These are phyloP conservation scores for Sarocladium kiliense DNA, from an alignment of 2,329 filamentous ascomycete genomes.

Conservation along the genomic window DNA sequence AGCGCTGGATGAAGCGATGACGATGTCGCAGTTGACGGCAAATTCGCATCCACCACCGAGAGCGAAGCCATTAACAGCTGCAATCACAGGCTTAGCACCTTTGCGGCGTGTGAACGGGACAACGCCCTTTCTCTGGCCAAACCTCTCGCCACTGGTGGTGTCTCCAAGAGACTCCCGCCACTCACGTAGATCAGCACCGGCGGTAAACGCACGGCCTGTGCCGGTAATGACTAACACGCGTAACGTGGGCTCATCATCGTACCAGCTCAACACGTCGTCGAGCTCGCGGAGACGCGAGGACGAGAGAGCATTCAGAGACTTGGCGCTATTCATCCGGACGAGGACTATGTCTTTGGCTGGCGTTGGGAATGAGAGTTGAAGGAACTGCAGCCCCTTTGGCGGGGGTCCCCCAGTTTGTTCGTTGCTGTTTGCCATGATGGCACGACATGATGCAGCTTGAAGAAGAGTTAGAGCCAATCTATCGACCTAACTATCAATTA, in stretches of 20 bases:
- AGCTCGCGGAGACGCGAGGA: slow-evolving; percentile 41
- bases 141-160: slow-evolving; percentile 29
- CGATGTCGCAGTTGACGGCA: slow-evolving; percentile 48
- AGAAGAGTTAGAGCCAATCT: not conserved
- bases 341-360: slow-evolving; percentile 32
- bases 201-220: slow-evolving; percentile 48
- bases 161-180: slow-evolving; percentile 32
- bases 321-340: slow-evolving; percentile 47
- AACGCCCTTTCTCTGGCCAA: slow-evolving; percentile 23
- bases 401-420: not conserved
- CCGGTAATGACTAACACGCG: slow-evolving; percentile 46
- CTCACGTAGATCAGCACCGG: slow-evolving; percentile 41
- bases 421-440: not conserved
- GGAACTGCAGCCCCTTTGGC: not conserved
- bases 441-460: not conserved
- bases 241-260: slow-evolving; percentile 43
- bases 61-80: slow-evolving; percentile 53
- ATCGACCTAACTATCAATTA: no score
- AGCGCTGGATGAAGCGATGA: slow-evolving; percentile 45
- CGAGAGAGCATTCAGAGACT: slow-evolving; percentile 40
- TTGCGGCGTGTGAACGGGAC: slow-evolving; percentile 40
- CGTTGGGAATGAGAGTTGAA: not conserved
- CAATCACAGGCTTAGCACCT: slow-evolving; percentile 57
- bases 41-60: slow-evolving; percentile 55
- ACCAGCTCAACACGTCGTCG: slow-evolving; percentile 45